Evolutionary conservation across 192 early-diverging fungal species (phyloP).

Genomic region (Coemansia sp.): DNA sequence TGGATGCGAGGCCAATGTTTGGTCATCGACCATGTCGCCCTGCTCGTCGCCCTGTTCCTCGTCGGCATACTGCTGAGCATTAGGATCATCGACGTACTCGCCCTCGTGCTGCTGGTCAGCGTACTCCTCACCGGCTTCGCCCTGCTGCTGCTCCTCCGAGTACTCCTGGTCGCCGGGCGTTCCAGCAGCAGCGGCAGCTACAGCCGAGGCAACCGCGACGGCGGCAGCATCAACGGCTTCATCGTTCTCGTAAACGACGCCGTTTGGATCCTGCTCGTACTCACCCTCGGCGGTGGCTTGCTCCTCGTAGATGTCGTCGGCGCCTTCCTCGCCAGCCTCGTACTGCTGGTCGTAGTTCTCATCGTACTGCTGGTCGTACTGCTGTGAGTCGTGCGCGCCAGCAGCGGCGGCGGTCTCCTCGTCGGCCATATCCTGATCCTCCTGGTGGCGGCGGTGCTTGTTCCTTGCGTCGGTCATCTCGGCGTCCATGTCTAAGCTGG

Average conservation of each 20-base stretch:
- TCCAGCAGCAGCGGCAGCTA: slow-evolving; percentile 12
- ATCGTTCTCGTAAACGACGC: slow-evolving; percentile 17
- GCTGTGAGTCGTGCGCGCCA: slow-evolving; percentile 21
- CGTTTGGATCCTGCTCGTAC: slow-evolving; percentile 33
- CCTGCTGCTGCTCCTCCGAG: slow-evolving; percentile 26
- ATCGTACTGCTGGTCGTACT: slow-evolving; percentile 44
- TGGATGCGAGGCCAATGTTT: slow-evolving; percentile 49
- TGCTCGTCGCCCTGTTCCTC: slow-evolving; percentile 10
- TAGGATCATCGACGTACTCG: slow-evolving; percentile 33
- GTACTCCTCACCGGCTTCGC: slow-evolving; percentile 22
- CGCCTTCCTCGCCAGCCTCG: slow-evolving; percentile 22
- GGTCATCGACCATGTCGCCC: slow-evolving; percentile 37
- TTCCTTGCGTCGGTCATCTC: slow-evolving; percentile 36
- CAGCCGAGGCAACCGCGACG: slow-evolving; percentile 26
- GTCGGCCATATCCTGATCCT: slow-evolving; percentile 33
- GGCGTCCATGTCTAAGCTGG: slow-evolving; percentile 30
- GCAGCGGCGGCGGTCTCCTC: background rate
- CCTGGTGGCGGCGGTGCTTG: slow-evolving; percentile 7
- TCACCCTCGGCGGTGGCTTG: slow-evolving; percentile 29
- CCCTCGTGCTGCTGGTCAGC: slow-evolving; percentile 20
- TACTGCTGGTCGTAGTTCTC: slow-evolving; percentile 37
- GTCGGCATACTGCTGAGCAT: slow-evolving; percentile 27
- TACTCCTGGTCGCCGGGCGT: slow-evolving; percentile 32
- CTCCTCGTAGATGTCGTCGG: slow-evolving; percentile 35
- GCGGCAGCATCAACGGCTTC: slow-evolving; percentile 27